Base-by-base conservation (phyloP, 208 protist genomes). In the Crithidia bombi region DNA sequence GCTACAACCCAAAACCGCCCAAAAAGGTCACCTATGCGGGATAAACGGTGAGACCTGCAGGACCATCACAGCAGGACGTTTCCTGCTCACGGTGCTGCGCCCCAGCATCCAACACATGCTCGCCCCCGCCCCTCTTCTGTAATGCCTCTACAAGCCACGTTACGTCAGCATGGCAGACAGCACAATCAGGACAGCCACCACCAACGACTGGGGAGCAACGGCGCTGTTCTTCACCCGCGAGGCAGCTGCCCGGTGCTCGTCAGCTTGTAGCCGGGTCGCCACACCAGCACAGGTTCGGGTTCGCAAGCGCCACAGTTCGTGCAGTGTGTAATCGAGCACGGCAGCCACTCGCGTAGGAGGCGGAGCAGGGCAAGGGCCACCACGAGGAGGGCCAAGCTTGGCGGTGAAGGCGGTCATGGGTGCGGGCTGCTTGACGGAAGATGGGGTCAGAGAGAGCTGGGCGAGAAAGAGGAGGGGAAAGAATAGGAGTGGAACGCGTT, bases 221-320 rank as follows among this genome's bases (percentile, higher is more conserved):
- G 69, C 49, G 25, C 28, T 61, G 25, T 63, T 74, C 55, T 23
- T 17, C 3, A 15, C 12, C 23, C 35, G 14, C 59, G 59, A 74
- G 49, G 23, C 32, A 2, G n/a, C n/a, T n/a, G n/a, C n/a, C 68
- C 58, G 1, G 25, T 36, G 32, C 35, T 30, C 26, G 63, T 74
- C 50, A 65, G 41, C 28, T n/a, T 49, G 51, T 55, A 74, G 50
- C 68, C 68, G 30, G 23, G 15, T 38, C 52, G 56, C 59, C 68
- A 74, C 38, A 55, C 52, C 0, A 56, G 51, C 68, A 74, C 58
- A 51, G 46, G 21, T 55, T 67, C 21, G 55, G 4, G 50, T 44
- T 62, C 26, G 57, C 57, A 5, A 57, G 26, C 44, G 55, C 47
- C n/a, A 33, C 68, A 74, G 28, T 52, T 64, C 19, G 14, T 5